Percentiles rank a stretch among this genome's conserved stretches.
phyloP scores from a whole-genome alignment of 1,284 basidiomycete genomes.

The Ustilago esculenta region DNA sequence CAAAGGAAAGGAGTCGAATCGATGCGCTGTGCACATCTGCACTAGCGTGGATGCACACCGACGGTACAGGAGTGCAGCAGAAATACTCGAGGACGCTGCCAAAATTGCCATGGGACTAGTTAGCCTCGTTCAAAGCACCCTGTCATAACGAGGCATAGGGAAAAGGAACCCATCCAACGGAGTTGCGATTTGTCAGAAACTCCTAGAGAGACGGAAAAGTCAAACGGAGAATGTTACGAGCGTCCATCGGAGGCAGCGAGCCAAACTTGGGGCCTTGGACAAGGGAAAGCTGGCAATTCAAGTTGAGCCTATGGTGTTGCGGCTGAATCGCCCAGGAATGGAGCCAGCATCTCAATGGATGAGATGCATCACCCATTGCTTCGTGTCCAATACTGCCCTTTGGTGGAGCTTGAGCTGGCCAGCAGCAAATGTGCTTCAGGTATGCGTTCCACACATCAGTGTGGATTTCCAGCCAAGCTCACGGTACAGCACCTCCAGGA shows the following conservation, averaged over 20 bases:
- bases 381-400: conserved; percentile 22
- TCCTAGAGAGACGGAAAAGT: conserved; percentile 7
- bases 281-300: not conserved
- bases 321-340: conserved; percentile 31
- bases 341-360: conserved; percentile 24
- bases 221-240: conserved; percentile 12
- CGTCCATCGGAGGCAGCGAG: not conserved
- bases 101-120: too few species aligned
- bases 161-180: too few species aligned
- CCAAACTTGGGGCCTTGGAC: not conserved
- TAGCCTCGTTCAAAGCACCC: too few species aligned
- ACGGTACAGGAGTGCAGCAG: conserved; percentile 9
- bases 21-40: conserved; percentile 1
- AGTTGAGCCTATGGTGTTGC: too few species aligned
- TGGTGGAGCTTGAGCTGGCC: not conserved
- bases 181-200: conserved; percentile 8
- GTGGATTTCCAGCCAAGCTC: not conserved
- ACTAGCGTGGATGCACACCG: conserved; percentile 4
- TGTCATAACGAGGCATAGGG: too few species aligned
- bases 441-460: too few species aligned
- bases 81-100: not conserved
- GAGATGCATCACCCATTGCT: conserved; percentile 10
- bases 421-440: too few species aligned
- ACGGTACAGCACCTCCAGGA: conserved; percentile 14
- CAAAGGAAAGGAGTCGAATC: not conserved